Percentiles rank a stretch among this genome's conserved stretches.
Conservation (phyloP, 768 basidiomycete genomes). For the Steccherinum ochraceum region DNA sequence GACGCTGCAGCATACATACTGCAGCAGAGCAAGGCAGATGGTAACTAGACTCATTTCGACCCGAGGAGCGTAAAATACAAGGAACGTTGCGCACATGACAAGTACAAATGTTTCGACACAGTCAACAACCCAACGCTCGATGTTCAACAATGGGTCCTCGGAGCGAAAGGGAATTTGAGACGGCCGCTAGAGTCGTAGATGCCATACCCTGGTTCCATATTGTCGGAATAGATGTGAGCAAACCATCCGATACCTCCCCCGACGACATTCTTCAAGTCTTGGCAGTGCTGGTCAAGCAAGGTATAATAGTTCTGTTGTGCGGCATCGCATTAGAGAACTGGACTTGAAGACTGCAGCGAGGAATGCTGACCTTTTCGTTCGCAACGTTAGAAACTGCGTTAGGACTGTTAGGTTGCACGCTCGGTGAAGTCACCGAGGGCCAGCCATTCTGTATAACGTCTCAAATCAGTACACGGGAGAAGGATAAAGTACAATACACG, state of each 20-base stretch:
- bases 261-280: conserved; percentile 49
- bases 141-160: conserved; percentile 55
- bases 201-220: conserved; percentile 63
- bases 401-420: conserved; percentile 62
- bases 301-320: conserved; percentile 48
- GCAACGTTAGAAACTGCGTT: conserved; percentile 51
- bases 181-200: conserved; percentile 44
- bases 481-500: background rate
- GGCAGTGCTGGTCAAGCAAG: conserved; percentile 59
- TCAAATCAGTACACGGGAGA: background rate
- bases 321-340: background rate
- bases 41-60: too few relatives aligned
- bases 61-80: too few relatives aligned
- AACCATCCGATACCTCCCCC: conserved; percentile 78
- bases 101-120: too few relatives aligned
- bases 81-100: too few relatives aligned
- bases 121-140: too few relatives aligned
- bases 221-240: conserved; percentile 71
- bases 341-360: background rate
- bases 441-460: conserved; percentile 57
- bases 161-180: conserved; percentile 60
- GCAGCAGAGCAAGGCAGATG: too few relatives aligned
- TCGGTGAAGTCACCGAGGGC: conserved; percentile 57
- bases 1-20: too few relatives aligned
- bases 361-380: conserved; percentile 50